Evolutionary conservation across 164 flowering plant species (phyloP), one percentile per base, ranked within the genome.

Genomic region (Stephania cephalantha): DNA sequence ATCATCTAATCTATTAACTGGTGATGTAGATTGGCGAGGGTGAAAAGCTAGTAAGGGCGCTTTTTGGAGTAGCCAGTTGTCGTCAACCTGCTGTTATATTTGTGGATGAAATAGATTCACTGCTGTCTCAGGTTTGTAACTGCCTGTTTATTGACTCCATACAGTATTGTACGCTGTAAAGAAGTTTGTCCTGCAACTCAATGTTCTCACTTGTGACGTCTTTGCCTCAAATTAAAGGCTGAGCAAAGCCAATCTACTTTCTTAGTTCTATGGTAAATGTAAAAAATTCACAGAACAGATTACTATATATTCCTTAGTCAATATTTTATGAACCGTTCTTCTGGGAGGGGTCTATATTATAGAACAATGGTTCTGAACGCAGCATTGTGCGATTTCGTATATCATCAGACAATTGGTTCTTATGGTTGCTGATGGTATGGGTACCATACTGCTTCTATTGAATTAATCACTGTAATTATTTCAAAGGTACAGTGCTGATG

Each of bases 31-130:
- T 96, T 84, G 99, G 99, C 5, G 98, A 96, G 83, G 99, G 98
- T 79, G 99, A 96, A 85, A 96, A 96, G 89, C 87, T 96, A 73
- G 98, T 96, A 74, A 85, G 99, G 76, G 98, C 98, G 29, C 94
- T 96, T 79, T 96, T 96, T 89, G 99, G 95, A 63, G 99, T 96
- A 83, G 99, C 99, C 46, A 83, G 95, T 82, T 96, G 99, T 81
- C 99, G 98, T 67, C 99, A 94, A 85, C 99, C 99, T 74, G 99
- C 98, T 82, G 99, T 96, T 42, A 96, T 96, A 76, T 96, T 96
- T 85, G 99, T 96, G 73, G 98, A 96, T 84, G 98, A 94, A 86
- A 91, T 94, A 74, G 99, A 96, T 79, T 96, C 99, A 9, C 97
- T 96, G 78, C 86, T 94, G 18, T 94, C 98, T 72, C 97, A 96